Base-by-base conservation (phyloP, 2,329 filamentous ascomycete species). In the Intubia oerlemansii region DNA sequence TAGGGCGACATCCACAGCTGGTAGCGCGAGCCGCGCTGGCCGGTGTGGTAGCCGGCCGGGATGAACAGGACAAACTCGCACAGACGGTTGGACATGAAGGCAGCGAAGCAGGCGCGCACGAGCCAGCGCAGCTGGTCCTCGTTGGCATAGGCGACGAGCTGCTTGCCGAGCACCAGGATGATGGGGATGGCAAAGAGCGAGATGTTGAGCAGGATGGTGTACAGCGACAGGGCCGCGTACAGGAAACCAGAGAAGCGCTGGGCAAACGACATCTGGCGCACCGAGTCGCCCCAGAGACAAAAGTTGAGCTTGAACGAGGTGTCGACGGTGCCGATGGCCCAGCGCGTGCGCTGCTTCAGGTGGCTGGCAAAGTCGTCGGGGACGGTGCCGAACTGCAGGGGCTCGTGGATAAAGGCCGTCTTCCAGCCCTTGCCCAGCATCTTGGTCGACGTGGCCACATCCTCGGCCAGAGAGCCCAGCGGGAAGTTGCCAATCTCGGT, bases 401-500 rank as follows among this genome's bases (percentile, higher is more conserved):
- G 53, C 38, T 72, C 66, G 36, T 66, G 61, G 18, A 68, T 46
- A 38, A 61, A 71, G 1, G 60, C 64, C 3, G 65, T 70, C 40
- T 59, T 62, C 67, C 67, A 74, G 23, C 68, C 68, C 33, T 50
- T 54, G 3, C 62, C 65, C 1, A 70, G 54, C 42, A 73, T 57
- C 17, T 64, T 47, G 1, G 58, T 63, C 7, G 65, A 70, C 3
- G 60, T 68, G 28, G 56, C 59, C 3, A 67, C 58, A 40, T 74
- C 68, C 41, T 74, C 68, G 5, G 63, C 58, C 6, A 72, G 47
- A 4, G 62, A 67, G 10, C 59, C 63, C 1, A 62, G 53, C 0
- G 66, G 67, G 36, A 68, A 72, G 37, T 66, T 63, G 38, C 65
- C 67, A 35, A 74, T 69, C 12, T 60, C 53, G 14, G 66, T 59